These are phyloP conservation scores for Hemileccinum rubropunctum DNA, from an alignment of 768 basidiomycete species.

Conservation along the genomic window DNA sequence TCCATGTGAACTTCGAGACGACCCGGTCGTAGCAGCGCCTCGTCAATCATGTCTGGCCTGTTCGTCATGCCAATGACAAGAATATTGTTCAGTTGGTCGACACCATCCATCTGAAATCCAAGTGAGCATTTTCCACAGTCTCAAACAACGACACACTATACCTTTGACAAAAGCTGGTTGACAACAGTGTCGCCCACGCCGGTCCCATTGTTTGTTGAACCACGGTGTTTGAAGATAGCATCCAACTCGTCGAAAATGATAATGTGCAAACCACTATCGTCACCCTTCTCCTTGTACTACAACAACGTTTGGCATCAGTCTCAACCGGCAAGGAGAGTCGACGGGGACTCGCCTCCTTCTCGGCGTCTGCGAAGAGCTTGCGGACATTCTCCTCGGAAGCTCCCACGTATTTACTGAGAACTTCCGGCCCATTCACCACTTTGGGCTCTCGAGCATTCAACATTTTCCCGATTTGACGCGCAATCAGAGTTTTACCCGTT, in stretches of 20 bases:
- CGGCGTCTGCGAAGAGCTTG: constrained; percentile 96
- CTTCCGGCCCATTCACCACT: constrained; percentile 97
- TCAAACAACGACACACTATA: constrained; percentile 20
- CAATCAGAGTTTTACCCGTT: constrained; percentile 97
- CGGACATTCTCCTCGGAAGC: constrained; percentile 97
- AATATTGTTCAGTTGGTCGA: constrained; percentile 98
- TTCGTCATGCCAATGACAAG: constrained; percentile 99
- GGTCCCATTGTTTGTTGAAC: constrained; percentile 84
- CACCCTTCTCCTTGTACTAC: constrained; percentile 95
- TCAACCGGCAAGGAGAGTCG: not conserved
- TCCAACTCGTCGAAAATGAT: constrained; percentile 99
- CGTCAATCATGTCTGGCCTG: constrained; percentile 97
- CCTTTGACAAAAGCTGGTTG: constrained; percentile 97
- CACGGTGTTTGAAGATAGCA: constrained; percentile 98
- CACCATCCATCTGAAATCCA: constrained; percentile 87
- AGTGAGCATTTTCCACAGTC: constrained; percentile 8
- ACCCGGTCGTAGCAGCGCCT: constrained; percentile 93
- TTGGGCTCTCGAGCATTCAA: constrained; percentile 97
- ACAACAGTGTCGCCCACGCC: constrained; percentile 99
- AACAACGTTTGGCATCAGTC: constrained; percentile 1
- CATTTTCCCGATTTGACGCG: constrained; percentile 99
- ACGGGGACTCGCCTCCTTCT: constrained; percentile 71
- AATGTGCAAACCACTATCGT: constrained; percentile 96
- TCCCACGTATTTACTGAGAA: constrained; percentile 96
- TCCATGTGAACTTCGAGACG: constrained; percentile 99